Evolutionary conservation across 768 basidiomycete genomes (phyloP).

Genomic region (Hydnomerulius pinastri): DNA sequence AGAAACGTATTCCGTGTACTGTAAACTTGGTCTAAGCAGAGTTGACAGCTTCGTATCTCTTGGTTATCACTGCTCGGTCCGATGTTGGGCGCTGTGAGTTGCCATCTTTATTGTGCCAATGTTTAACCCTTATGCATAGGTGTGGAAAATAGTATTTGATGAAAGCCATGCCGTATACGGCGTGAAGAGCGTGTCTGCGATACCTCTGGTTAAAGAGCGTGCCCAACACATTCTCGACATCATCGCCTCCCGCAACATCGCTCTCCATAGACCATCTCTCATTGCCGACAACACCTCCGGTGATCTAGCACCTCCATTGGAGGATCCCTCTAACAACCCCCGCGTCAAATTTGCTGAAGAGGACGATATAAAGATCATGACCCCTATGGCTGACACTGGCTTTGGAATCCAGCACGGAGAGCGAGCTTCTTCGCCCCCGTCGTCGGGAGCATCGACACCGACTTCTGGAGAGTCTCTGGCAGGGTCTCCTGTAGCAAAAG

Average conservation of each 20-base stretch:
- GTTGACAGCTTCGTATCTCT: slow-evolving; percentile 66
- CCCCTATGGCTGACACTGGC: slow-evolving; percentile 29
- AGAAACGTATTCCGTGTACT: neutral
- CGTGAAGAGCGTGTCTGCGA: slow-evolving; percentile 67
- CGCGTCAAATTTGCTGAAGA: slow-evolving; percentile 58
- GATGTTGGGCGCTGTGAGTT: slow-evolving; percentile 68
- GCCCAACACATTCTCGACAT: slow-evolving; percentile 55
- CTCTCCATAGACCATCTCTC: slow-evolving; percentile 48
- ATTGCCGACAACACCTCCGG: slow-evolving; percentile 30
- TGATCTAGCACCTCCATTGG: slow-evolving; percentile 18
- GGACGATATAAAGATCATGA: slow-evolving; percentile 47
- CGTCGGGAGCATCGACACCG: slow-evolving; percentile 57
- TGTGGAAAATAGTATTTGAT: slow-evolving; percentile 59
- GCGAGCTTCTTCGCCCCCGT: slow-evolving; percentile 21
- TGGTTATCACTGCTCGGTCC: slow-evolving; percentile 66
- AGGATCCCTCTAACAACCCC: slow-evolving; percentile 19
- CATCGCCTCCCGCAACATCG: slow-evolving; percentile 52
- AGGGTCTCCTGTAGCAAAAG: slow-evolving; percentile 58
- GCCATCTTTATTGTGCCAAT: slow-evolving; percentile 1
- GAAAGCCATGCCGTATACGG: slow-evolving; percentile 60
- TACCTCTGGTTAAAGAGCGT: slow-evolving; percentile 69
- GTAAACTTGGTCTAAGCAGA: slow-evolving; percentile 13
- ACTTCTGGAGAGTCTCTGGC: slow-evolving; percentile 47
- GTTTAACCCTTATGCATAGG: slow-evolving; percentile 5
- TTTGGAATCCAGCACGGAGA: slow-evolving; percentile 1